Base-by-base conservation (phyloP, 2,329 filamentous ascomycete genomes). In the Pseudogymnoascus sp. region DNA sequence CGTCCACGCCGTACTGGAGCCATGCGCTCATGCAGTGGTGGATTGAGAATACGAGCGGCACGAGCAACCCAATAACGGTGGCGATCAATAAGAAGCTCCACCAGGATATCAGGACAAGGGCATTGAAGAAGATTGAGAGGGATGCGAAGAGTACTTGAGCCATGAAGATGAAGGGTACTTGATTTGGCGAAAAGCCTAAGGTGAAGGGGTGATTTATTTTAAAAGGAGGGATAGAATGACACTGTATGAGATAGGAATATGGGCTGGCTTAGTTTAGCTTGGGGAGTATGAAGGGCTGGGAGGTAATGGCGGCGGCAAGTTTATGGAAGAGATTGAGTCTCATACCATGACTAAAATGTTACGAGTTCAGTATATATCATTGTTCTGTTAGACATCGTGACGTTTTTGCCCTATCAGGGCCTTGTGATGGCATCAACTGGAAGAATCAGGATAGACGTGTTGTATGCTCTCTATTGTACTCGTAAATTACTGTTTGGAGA, bases 1-100 rank as follows among this genome's bases (percentile, higher is more conserved):
- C 90, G 37, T 93, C 91, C 72, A 96, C 92, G 2, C 96, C 95
- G 0, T 97, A 89, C 80, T 98, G 93, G 93, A 90, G 85, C 69
- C 95, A 99, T 77, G 91, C 88, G 0, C 74, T 96, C 63, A 90
- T 97, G 86, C 88, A 93, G 68, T 97, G 90, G 89, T 85, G 85
- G 64, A 80, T 97, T 63, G 81, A 81, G 64, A 82, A 80, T 34
- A 79, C 88, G 61, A 75, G 83, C 39, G 87, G 86, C 0, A 77
- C 84, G 45, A 84, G 84, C 75, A 83, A 79, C 70, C 75, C 77
- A 28, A 73, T 83, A 37, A 80, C 87, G n/a, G 75, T 89, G 54
- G 77, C 78, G 11, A 77, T 84, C 70, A 91, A 90, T 72, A 81
- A 79, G 75, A 77, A 75, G 36, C 88, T 90, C 84, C 88, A 91